Percentiles rank a stretch among this genome's conserved stretches.
Evolutionary conservation across 140 eudicot species (phyloP).

Genomic region (Bidens hawaiensis): DNA sequence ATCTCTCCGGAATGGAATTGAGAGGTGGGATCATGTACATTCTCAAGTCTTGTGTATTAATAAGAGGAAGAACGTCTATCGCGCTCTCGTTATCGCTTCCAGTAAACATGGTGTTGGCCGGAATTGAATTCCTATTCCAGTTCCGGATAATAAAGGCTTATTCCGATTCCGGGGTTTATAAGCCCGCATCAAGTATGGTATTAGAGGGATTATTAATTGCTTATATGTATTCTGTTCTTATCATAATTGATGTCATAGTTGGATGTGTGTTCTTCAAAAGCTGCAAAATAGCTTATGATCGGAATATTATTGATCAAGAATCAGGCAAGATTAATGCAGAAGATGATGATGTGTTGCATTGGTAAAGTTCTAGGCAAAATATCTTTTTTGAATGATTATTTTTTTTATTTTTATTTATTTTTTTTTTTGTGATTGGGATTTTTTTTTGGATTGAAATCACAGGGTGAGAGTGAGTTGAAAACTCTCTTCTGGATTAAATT

Average conservation of each 20-base stretch:
- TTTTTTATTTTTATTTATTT: neutral
- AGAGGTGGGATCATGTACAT: slow-evolving; percentile 45
- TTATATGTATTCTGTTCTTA: slow-evolving; percentile 55
- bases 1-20: slow-evolving; percentile 51
- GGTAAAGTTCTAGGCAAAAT: slow-evolving; percentile 26
- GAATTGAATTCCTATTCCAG: slow-evolving; percentile 62
- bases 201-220: slow-evolving; percentile 62
- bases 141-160: slow-evolving; percentile 55
- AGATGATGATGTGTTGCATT: slow-evolving; percentile 17
- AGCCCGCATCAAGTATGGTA: slow-evolving; percentile 27
- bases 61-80: slow-evolving; percentile 51
- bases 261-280: slow-evolving; percentile 61
- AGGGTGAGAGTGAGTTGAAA: slow-evolving; percentile 28
- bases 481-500: slow-evolving; percentile 21
- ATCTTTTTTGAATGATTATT: slow-evolving; percentile 19
- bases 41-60: slow-evolving; percentile 54
- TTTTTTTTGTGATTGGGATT: slow-evolving; percentile 14
- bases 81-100: slow-evolving; percentile 62
- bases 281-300: slow-evolving; percentile 38
- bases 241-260: slow-evolving; percentile 50
- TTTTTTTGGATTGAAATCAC: slow-evolving; percentile 16
- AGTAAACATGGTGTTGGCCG: slow-evolving; percentile 51
- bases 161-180: slow-evolving; percentile 17
- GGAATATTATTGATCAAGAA: slow-evolving; percentile 36
- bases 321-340: slow-evolving; percentile 27